phyloP scores from a whole-genome alignment of 805 yeast species.

The Komagataella populi region DNA sequence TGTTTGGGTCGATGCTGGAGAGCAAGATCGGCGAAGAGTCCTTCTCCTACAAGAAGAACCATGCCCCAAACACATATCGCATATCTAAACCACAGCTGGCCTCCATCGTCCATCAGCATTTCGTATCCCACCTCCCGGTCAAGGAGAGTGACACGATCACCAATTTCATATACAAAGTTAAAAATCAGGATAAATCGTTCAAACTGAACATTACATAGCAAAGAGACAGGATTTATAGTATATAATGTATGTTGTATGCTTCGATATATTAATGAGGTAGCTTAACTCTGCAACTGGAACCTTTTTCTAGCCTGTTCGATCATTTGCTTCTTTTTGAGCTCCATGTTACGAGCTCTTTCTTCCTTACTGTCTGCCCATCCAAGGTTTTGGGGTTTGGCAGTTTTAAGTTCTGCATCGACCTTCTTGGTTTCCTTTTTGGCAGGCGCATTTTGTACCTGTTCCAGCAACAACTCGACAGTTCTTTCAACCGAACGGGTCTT shows the following conservation, averaged over 20 bases:
- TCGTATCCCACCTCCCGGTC: conserved; percentile 28
- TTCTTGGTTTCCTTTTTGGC: conserved; percentile 18
- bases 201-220: conserved; percentile 16
- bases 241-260: neutral
- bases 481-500: conserved; percentile 69
- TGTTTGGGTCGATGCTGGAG: conserved; percentile 56
- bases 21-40: conserved; percentile 69
- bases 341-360: conserved; percentile 28
- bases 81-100: conserved; percentile 50
- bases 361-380: conserved; percentile 29
- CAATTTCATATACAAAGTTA: conserved; percentile 76
- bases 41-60: conserved; percentile 21
- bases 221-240: no score
- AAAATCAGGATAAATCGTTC: conserved; percentile 37
- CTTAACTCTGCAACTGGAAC: conserved; percentile 12
- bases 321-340: conserved; percentile 40
- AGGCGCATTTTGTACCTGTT: conserved; percentile 42
- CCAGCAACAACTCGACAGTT: conserved; percentile 63
- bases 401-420: conserved; percentile 19
- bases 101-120: conserved; percentile 52
- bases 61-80: conserved; percentile 12
- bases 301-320: conserved; percentile 48
- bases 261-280: neutral
- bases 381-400: conserved; percentile 6
- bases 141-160: conserved; percentile 82